A percentile compares a stretch with the other conserved stretches of the same genome.
These are phyloP conservation scores for Penicillium paneum DNA, from an alignment of 2,329 filamentous ascomycete genomes.

Conservation along the genomic window DNA sequence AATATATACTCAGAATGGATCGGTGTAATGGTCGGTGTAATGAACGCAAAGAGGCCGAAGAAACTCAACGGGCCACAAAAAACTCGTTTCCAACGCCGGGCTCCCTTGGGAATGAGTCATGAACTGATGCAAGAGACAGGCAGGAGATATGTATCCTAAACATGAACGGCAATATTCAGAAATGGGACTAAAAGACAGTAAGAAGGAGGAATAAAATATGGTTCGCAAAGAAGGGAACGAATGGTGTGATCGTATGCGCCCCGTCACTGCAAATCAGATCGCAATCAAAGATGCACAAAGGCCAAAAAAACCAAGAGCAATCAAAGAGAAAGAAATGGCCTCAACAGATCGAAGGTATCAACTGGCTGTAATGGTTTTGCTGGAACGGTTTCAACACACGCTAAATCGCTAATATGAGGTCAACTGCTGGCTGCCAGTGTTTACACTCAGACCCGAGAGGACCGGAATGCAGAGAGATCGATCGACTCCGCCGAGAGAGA, in stretches of 20 bases:
- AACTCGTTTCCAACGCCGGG: slow-evolving; percentile 24
- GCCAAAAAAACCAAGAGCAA: neutral
- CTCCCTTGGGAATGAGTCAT: slow-evolving; percentile 18
- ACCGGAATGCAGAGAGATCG: slow-evolving; percentile 36
- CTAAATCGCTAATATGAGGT: slow-evolving; percentile 21
- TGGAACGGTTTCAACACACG: slow-evolving; percentile 19
- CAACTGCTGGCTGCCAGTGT: neutral
- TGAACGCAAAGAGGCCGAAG: neutral
- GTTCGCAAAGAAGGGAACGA: neutral
- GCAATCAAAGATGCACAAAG: slow-evolving; percentile 6
- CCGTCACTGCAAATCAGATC: neutral
- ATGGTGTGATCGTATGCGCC: neutral
- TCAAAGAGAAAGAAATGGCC: slow-evolving; percentile 10
- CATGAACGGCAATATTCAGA: neutral
- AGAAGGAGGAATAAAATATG: neutral
- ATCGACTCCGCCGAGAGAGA: slow-evolving; percentile 36
- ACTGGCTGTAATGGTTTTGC: slow-evolving; percentile 14
- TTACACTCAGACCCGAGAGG: slow-evolving; percentile 25
- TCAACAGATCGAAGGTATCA: slow-evolving; percentile 10
- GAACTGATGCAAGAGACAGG: slow-evolving; percentile 19
- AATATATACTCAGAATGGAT: slow-evolving; percentile 3
- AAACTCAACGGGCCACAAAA: slow-evolving; percentile 9
- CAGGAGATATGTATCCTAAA: slow-evolving; percentile 8
- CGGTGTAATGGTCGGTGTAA: neutral
- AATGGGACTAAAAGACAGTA: slow-evolving; percentile 9